Base-by-base conservation (phyloP, 106 monocot genomes). In the Chionographis japonica region DNA sequence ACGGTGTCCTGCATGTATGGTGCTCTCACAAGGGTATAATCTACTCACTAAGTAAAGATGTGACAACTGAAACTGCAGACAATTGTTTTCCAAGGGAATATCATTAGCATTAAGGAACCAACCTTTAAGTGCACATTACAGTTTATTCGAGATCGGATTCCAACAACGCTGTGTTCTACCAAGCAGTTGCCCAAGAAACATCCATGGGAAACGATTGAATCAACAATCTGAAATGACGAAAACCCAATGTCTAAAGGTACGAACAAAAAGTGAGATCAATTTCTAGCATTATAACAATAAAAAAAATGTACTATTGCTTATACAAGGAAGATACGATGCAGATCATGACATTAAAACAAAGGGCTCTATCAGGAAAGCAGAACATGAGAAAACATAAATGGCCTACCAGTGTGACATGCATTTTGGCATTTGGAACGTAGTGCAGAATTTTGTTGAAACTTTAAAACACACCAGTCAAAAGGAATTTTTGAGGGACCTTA, bases 131-230 rank as follows among this genome's bases (percentile, higher is more conserved):
- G 81, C 14, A 89, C 89, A 70, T 87, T 77, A 57, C 61, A 58
- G 46, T 80, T 80, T 73, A 97, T 85, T 54, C 97, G 77, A 42
- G 97, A 89, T 40, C 97, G 86, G 67, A 97, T 86, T 63, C 97
- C 97, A 56, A 92, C 71, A 42, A 97, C 85, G 69, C 87, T 83
- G 38, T 97, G 97, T 65, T 92, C 92, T 81, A 92, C 70, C 8
- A 71, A 60, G 78, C 89, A 92, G 52, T 79, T 69, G 50, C 83
- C 58, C 64, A 97, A 68, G 72, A 97, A 97, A 59, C 78, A 84
- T 60, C 97, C 97, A 65, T 97, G 97, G 62, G 95, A 97, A 60
- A 97, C 60, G 58, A 97, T 87, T 10, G 97, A 92, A 75, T 90
- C 87, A 35, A 81, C 67, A 37, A 97, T 89, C 97, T 97, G 74